Base-by-base conservation (phyloP, 2,329 filamentous ascomycete species). In the Elsinoe perseae region DNA sequence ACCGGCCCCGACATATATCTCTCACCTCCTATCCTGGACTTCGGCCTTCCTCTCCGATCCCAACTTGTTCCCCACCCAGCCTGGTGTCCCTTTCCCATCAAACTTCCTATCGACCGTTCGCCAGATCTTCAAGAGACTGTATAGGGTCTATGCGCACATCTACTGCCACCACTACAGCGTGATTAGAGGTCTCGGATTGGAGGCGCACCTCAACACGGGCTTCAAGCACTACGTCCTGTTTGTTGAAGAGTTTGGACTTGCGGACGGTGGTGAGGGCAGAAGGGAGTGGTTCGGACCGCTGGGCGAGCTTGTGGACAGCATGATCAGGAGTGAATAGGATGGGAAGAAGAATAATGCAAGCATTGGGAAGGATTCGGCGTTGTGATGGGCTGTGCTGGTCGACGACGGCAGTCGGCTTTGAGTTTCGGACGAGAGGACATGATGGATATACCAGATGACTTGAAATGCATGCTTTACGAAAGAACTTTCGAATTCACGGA, bases 201-300 rank as follows among this genome's bases (percentile, higher is more conserved):
- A 98, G 73, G 91, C 95, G 43, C 93, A 98, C 72, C 81, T 98
- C 62, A 98, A 98, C 75, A 98, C 93, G 12, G 95, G 89, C 74
- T 98, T 98, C 83, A 98, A 98, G 80, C 93, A 98, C 73, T 98
- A 97, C 68, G 93, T 98, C 60, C 81, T 98, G 58, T 98, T 98
- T 73, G 90, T 98, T 64, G 91, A 98, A 71, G 95, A 98, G 79
- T 93, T 97, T 73, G 84, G 83, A 63, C 75, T 98, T 64, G 90
- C 90, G 25, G 95, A 84, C 67, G 93, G 92, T 52, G 72, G 70
- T 57, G 91, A 95, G 73, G 67, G 68, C 3, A 67, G 63, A 55
- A 69, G 66, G 64, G 67, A 65, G 60, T 98, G 92, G 76, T 98
- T 92, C 86, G 93, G 93, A 1, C 93, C 93, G 10, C 72, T 98